phyloP scores from a whole-genome alignment of 2,329 filamentous ascomycete species.

The Colletotrichum sp. region DNA sequence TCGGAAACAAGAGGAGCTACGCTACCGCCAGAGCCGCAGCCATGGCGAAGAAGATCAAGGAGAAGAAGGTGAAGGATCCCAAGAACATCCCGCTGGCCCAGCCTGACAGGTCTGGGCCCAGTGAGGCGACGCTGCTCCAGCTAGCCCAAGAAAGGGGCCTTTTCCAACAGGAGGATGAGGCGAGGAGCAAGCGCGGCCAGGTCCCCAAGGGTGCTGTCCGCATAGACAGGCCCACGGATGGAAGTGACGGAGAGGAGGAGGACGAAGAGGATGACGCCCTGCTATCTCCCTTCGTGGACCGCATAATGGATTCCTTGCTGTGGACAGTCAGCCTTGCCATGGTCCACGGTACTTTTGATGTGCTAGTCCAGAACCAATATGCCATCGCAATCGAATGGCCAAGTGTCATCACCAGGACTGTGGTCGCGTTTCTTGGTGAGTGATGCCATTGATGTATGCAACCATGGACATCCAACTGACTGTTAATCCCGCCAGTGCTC shows the following conservation, averaged over 20 bases:
- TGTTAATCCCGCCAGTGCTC: slow-evolving; percentile 48
- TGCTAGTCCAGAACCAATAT: slow-evolving; percentile 81
- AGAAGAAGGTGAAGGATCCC: slow-evolving; percentile 53
- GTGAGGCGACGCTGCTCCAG: slow-evolving; percentile 73
- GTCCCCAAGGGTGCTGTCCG: slow-evolving; percentile 19
- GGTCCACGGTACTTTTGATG: slow-evolving; percentile 77
- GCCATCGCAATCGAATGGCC: slow-evolving; percentile 68
- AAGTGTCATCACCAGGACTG: slow-evolving; percentile 56
- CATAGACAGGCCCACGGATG: slow-evolving; percentile 7
- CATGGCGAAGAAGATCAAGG: slow-evolving; percentile 41
- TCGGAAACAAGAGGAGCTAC: neutral
- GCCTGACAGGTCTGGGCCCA: slow-evolving; percentile 68
- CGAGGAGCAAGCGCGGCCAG: slow-evolving; percentile 35
- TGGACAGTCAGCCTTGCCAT: slow-evolving; percentile 70
- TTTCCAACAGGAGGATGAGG: slow-evolving; percentile 52
- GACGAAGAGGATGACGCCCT: slow-evolving; percentile 34
- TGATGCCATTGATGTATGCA: neutral
- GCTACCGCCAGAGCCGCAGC: neutral
- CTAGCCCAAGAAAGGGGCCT: slow-evolving; percentile 70
- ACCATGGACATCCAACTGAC: neutral
- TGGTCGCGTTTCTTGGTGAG: slow-evolving; percentile 59
- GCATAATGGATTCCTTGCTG: slow-evolving; percentile 59
- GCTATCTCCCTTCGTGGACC: slow-evolving; percentile 52
- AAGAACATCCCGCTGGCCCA: slow-evolving; percentile 66
- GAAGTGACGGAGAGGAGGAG: slow-evolving; percentile 25